Percentiles rank a stretch among this genome's conserved stretches.
Evolutionary conservation across 352 stramenopile species (phyloP).

Genomic region (Phytophthora europaea): DNA sequence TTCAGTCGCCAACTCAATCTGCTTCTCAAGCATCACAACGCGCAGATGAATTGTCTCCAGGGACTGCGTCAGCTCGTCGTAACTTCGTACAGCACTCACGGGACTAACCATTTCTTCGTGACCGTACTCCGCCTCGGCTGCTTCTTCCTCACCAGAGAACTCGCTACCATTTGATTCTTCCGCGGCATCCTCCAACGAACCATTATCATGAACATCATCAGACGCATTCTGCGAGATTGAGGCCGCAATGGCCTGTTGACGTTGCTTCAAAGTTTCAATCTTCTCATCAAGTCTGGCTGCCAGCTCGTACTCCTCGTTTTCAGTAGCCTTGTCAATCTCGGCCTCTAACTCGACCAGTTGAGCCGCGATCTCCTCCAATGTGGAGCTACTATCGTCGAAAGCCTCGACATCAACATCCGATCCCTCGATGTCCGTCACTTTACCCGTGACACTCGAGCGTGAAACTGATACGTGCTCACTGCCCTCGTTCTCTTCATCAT

Average conservation of each 20-base stretch:
- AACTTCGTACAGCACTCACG: conserved; percentile 37
- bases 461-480: conserved; percentile 22
- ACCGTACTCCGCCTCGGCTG: conserved; percentile 33
- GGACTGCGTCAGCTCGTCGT: conserved; percentile 50
- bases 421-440: conserved; percentile 30
- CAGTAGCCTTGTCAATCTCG: conserved; percentile 80
- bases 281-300: conserved; percentile 82
- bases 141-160: conserved; percentile 29
- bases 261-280: conserved; percentile 68
- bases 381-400: conserved; percentile 39
- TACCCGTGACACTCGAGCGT: conserved; percentile 35
- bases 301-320: conserved; percentile 86
- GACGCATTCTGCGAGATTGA: conserved; percentile 32
- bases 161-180: conserved; percentile 37
- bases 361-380: conserved; percentile 63
- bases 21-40: conserved; percentile 66
- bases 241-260: conserved; percentile 53
- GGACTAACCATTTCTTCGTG: conserved; percentile 51
- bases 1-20: conserved; percentile 76
- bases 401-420: conserved; percentile 38
- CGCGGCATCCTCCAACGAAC: conserved; percentile 11
- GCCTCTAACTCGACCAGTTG: conserved; percentile 72
- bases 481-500: conserved; percentile 52
- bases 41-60: conserved; percentile 56
- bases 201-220: conserved; percentile 22